These are phyloP conservation scores for Cercophora samala DNA, from an alignment of 495 filamentous ascomycete species.

Conservation along the genomic window DNA sequence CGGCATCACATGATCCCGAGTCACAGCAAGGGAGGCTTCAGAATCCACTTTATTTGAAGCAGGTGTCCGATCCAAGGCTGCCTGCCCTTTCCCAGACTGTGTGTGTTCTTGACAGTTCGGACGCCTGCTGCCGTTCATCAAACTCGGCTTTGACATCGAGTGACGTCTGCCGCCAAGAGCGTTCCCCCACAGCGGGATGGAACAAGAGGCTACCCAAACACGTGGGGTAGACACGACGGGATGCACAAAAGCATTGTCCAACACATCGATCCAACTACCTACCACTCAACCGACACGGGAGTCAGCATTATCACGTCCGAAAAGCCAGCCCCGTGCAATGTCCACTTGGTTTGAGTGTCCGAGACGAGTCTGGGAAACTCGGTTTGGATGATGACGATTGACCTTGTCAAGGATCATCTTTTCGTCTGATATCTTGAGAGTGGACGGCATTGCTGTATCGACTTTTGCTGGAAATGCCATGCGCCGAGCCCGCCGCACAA, in stretches of 20 bases:
- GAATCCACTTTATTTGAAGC: neutral
- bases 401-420: neutral
- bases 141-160: neutral
- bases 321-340: constrained; percentile 12
- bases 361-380: constrained; percentile 9
- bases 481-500: constrained; percentile 1
- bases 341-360: constrained; percentile 5
- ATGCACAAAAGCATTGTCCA: neutral
- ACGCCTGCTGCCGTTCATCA: neutral
- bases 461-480: neutral
- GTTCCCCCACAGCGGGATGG: neutral
- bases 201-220: neutral
- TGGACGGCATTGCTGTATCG: neutral
- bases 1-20: neutral
- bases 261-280: neutral
- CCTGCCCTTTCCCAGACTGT: neutral
- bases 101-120: neutral
- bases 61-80: too few relatives aligned
- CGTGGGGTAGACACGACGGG: neutral
- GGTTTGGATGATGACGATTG: constrained; percentile 14
- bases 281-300: neutral
- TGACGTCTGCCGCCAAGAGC: neutral
- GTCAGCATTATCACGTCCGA: constrained; percentile 8
- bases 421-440: constrained; percentile 14
- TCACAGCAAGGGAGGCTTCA: neutral